Conservation (phyloP, 2,329 filamentous ascomycete species). For the Cladobotryum mycophilum region DNA sequence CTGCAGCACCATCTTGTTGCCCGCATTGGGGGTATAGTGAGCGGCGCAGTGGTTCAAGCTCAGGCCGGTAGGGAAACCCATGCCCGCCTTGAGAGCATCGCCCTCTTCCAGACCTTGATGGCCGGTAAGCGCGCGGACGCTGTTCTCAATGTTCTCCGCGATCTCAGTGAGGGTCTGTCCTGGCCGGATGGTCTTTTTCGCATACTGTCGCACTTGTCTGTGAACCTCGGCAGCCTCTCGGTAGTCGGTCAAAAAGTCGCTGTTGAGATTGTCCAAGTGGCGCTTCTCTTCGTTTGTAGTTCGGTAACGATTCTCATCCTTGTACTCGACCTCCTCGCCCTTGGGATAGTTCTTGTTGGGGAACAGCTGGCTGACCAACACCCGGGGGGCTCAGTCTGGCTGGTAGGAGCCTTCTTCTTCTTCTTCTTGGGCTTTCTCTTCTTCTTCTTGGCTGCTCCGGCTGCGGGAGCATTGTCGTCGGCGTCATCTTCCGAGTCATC, state of each 20-base stretch:
- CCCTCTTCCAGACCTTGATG: constrained; percentile 72
- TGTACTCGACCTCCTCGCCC: constrained; percentile 73
- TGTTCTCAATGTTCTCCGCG: constrained; percentile 79
- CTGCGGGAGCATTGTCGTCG: constrained; percentile 34
- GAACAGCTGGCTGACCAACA: constrained; percentile 66
- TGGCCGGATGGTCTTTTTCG: constrained; percentile 72
- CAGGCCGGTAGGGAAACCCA: constrained; percentile 81
- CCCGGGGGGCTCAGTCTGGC: constrained; percentile 69
- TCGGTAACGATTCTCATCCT: constrained; percentile 67
- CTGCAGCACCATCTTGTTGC: constrained; percentile 70
- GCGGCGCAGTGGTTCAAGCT: constrained; percentile 81
- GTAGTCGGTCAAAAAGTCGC: constrained; percentile 74
- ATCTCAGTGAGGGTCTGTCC: constrained; percentile 77
- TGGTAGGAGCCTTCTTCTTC: constrained; percentile 70
- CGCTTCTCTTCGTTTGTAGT: constrained; percentile 81
- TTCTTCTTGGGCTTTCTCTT: constrained; percentile 84
- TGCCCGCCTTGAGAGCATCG: constrained; percentile 69
- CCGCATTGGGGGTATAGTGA: constrained; percentile 81
- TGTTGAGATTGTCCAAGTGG: constrained; percentile 73
- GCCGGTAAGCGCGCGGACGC: constrained; percentile 69
- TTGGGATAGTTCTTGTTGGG: constrained; percentile 65
- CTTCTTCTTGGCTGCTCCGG: constrained; percentile 41
- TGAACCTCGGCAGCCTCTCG: constrained; percentile 84
- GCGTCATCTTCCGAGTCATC: constrained; percentile 50
- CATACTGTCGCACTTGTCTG: constrained; percentile 78